These are phyloP conservation scores for Leptomonas pyrrhocoris DNA, from an alignment of 208 protist genomes.

Conservation along the genomic window DNA sequence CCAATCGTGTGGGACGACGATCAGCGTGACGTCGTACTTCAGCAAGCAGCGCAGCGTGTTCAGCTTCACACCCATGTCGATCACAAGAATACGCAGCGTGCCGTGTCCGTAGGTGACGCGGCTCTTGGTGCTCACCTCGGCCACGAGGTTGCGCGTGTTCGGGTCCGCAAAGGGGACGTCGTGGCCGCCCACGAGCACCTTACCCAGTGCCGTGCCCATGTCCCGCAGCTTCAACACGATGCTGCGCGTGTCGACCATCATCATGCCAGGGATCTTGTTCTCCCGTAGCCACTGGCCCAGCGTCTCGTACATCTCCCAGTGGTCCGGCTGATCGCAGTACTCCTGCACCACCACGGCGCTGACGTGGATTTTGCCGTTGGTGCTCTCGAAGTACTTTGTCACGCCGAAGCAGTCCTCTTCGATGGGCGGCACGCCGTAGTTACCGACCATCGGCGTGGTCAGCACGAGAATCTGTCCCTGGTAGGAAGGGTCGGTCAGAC, in stretches of 20 bases:
- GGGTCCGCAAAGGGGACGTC: slow-evolving; percentile 93
- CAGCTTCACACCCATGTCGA: slow-evolving; percentile 95
- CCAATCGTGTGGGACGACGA: slow-evolving; percentile 93
- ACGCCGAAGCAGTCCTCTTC: slow-evolving; percentile 93
- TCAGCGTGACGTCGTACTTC: slow-evolving; percentile 86
- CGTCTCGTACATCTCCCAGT: slow-evolving; percentile 93
- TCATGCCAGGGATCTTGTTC: slow-evolving; percentile 97
- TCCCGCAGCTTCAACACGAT: slow-evolving; percentile 97
- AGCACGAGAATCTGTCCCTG: slow-evolving; percentile 97
- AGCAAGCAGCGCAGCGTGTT: slow-evolving; percentile 95
- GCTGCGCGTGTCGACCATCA: slow-evolving; percentile 97
- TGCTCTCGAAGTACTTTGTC: slow-evolving; percentile 96
- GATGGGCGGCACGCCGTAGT: slow-evolving; percentile 95
- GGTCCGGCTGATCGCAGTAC: slow-evolving; percentile 95
- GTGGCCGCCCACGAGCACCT: slow-evolving; percentile 75
- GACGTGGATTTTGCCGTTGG: slow-evolving; percentile 86
- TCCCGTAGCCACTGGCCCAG: slow-evolving; percentile 89
- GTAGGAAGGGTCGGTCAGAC: slow-evolving; percentile 98
- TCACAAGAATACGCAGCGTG: slow-evolving; percentile 84
- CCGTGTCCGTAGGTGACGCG: slow-evolving; percentile 87
- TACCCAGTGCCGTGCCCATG: slow-evolving; percentile 92
- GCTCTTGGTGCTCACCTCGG: slow-evolving; percentile 91
- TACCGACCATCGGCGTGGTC: slow-evolving; percentile 97
- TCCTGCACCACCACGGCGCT: slow-evolving; percentile 93
- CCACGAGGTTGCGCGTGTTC: slow-evolving; percentile 95